Conservation (phyloP, 352 stramenopile genomes). For the Pythium apleroticum region DNA sequence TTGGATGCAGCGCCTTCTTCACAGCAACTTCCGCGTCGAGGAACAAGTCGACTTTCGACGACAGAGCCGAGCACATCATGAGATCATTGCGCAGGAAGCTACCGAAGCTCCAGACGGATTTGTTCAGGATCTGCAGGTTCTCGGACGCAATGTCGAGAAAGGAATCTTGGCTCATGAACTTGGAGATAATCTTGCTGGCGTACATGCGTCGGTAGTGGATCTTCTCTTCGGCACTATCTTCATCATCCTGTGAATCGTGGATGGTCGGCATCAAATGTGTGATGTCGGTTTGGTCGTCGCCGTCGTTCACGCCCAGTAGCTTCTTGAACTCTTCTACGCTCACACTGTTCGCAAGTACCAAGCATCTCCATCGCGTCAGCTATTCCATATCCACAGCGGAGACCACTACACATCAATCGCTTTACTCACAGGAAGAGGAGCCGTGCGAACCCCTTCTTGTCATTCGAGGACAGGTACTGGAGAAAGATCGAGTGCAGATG, state of each 20-base stretch:
- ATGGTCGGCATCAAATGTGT: slow-evolving; percentile 11
- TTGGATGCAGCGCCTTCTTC: slow-evolving; percentile 68
- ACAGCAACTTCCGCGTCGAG: slow-evolving; percentile 72
- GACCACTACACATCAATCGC: neutral
- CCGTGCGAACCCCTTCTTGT: slow-evolving; percentile 74
- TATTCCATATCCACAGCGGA: neutral
- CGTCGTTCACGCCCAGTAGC: slow-evolving; percentile 35
- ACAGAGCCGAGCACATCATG: slow-evolving; percentile 69
- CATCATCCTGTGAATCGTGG: slow-evolving; percentile 26
- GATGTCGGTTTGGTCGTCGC: slow-evolving; percentile 17
- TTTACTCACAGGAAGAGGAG: slow-evolving; percentile 71
- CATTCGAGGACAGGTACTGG: slow-evolving; percentile 62
- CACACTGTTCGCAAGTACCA: slow-evolving; percentile 42
- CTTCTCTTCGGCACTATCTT: slow-evolving; percentile 23
- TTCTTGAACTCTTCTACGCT: slow-evolving; percentile 90
- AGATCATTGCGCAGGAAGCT: slow-evolving; percentile 72
- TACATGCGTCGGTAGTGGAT: slow-evolving; percentile 57
- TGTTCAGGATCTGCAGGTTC: slow-evolving; percentile 75
- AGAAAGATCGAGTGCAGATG: slow-evolving; percentile 82
- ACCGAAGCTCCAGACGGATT: slow-evolving; percentile 80
- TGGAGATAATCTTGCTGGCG: slow-evolving; percentile 84
- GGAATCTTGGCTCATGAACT: slow-evolving; percentile 84
- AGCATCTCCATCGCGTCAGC: neutral
- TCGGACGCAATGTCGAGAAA: slow-evolving; percentile 81
- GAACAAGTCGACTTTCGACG: slow-evolving; percentile 78